A percentile compares a stretch with the other conserved stretches of the same genome.
phyloP scores from a whole-genome alignment of 2,329 filamentous ascomycete genomes.

The Talaromyces sp. region DNA sequence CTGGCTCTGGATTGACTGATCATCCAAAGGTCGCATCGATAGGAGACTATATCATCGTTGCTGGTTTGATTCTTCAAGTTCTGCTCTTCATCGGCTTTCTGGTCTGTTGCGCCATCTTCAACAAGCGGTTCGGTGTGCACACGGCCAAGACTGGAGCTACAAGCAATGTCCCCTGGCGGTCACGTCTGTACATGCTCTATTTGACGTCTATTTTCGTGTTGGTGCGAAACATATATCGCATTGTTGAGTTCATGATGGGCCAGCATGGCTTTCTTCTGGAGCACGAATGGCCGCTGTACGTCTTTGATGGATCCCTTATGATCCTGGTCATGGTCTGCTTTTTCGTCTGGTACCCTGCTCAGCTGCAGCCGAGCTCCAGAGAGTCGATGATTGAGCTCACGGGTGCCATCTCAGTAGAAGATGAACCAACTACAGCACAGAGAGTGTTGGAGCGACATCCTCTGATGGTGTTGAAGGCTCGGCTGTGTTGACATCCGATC shows the following conservation, averaged over 20 bases:
- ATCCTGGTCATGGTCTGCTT: conserved; percentile 13
- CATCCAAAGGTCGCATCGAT: neutral
- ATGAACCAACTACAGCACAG: neutral
- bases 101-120: conserved; percentile 10
- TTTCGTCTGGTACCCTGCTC: conserved; percentile 13
- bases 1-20: conserved; percentile 7
- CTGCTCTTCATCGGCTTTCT: conserved; percentile 11
- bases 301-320: conserved; percentile 13
- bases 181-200: conserved; percentile 12
- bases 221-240: conserved; percentile 10
- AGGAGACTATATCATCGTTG: conserved; percentile 14
- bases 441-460: neutral
- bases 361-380: neutral
- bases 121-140: conserved; percentile 1
- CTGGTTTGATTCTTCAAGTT: conserved; percentile 9
- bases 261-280: conserved; percentile 13
- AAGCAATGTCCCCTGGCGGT: conserved; percentile 7
- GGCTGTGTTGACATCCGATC: neutral
- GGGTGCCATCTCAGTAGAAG: neutral
- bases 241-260: conserved; percentile 13
- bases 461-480: neutral
- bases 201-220: conserved; percentile 2
- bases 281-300: conserved; percentile 14
- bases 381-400: conserved; percentile 10
- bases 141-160: neutral